phyloP scores from a whole-genome alignment of 495 filamentous ascomycete genomes.

The Podospora fimiseda region DNA sequence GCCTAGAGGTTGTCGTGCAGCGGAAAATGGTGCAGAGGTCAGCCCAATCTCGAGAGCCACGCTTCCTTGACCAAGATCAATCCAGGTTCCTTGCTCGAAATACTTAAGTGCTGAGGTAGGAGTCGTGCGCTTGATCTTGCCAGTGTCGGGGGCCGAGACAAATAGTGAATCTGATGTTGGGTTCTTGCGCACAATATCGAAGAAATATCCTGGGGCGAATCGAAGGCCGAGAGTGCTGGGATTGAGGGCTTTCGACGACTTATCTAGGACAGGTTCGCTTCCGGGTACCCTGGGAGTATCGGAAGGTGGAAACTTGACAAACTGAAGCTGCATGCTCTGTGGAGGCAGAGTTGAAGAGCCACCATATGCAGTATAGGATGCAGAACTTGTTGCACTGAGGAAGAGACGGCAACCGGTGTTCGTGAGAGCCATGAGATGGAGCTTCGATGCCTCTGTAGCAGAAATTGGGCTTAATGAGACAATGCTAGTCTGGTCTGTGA shows the following conservation, averaged over 20 bases:
- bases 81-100: constrained; percentile 69
- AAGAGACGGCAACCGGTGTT: constrained; percentile 86
- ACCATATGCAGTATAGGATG: constrained; percentile 54
- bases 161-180: constrained; percentile 60
- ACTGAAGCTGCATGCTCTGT: constrained; percentile 93
- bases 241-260: constrained; percentile 42
- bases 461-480: constrained; percentile 80
- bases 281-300: constrained; percentile 17
- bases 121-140: constrained; percentile 57
- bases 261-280: constrained; percentile 31
- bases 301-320: constrained; percentile 82
- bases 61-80: constrained; percentile 55
- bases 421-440: constrained; percentile 87
- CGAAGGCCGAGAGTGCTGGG: constrained; percentile 54
- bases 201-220: constrained; percentile 84
- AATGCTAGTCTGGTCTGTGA: constrained; percentile 62
- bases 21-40: constrained; percentile 61
- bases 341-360: constrained; percentile 58
- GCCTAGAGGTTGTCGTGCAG: constrained; percentile 61
- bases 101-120: constrained; percentile 45
- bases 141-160: constrained; percentile 79
- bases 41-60: constrained; percentile 69
- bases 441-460: constrained; percentile 67
- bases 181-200: constrained; percentile 64
- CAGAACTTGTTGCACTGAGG: constrained; percentile 78